Base-by-base conservation (phyloP, 169 alveolate species). In the Plasmodium falciparum region DNA sequence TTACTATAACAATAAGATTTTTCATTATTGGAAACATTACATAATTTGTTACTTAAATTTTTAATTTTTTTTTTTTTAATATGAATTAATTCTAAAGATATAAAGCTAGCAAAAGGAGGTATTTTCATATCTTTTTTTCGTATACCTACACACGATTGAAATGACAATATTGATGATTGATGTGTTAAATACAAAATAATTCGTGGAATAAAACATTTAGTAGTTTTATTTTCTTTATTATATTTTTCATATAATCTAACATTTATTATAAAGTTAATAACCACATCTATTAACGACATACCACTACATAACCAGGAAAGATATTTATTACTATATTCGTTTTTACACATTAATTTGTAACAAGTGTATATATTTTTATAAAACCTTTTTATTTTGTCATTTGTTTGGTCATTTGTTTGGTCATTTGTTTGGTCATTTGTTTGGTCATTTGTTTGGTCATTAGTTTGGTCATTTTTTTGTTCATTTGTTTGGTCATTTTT, bases 121-220 rank as follows among this genome's bases (percentile, higher is more conserved):
- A 83, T 83, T 61, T 83, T 83, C 83, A 83, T 83, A 50, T 61
- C 56, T 11, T 62, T 39, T 49, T 61, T 69, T 72, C 70, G 56
- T 43, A 83, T 72, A 8, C 91, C 91, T 13, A 83, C 29, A 52
- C 91, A 83, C 0, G 91, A 83, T n/a, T 83, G 91, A 61, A 83
- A 83, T 0, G 91, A 83, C 26, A 83, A 49, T 52, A 83, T 67
- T 24, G 91, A 15, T 0, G 91, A 83, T 29, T 83, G 91, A 45
- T 83, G 91, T 15, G 91, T 83, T 56, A 83, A 12, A 56, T 83
- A 83, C 9, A 83, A 24, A 29, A 69, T 83, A 29, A 83, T 67
- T 83, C 59, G 69, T 0, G 91, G 85, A n/a, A 70, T 56, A 62
- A 69, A 83, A 11, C 15, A 20, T 52, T 75, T 63, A 22, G 67